Conservation (phyloP, 768 basidiomycete genomes). For the Suillus tomentosus region DNA sequence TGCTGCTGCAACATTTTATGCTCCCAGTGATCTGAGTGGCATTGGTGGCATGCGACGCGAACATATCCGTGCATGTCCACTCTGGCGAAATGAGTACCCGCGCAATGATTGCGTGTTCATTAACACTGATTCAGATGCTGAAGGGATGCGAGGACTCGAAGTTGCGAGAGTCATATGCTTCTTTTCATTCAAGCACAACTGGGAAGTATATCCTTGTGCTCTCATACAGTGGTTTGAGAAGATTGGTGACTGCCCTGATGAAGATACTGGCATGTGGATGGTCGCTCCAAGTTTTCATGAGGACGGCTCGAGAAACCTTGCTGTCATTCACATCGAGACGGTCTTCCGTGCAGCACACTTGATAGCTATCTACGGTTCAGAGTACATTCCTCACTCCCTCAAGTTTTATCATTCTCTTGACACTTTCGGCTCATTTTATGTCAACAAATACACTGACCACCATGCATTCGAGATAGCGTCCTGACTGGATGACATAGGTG, state of each 20-base stretch:
- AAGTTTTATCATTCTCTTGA: constrained; percentile 3
- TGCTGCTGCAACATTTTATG: background rate
- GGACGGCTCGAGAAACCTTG: background rate
- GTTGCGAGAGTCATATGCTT: constrained; percentile 18
- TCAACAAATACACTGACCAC: background rate
- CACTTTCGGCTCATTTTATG: background rate
- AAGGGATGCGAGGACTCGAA: constrained; percentile 20
- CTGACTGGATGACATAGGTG: background rate
- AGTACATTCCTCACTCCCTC: constrained; percentile 1
- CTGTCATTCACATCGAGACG: constrained; percentile 12
- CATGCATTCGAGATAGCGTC: background rate
- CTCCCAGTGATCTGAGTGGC: background rate
- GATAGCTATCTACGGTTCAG: constrained; percentile 6
- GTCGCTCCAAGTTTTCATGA: background rate
- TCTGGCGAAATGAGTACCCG: constrained; percentile 15
- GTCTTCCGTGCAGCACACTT: constrained; percentile 11
- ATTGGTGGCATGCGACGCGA: constrained; percentile 19
- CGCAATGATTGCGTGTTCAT: constrained; percentile 10
- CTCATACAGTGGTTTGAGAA: constrained; percentile 25
- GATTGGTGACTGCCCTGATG: constrained; percentile 18
- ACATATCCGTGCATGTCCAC: constrained; percentile 23
- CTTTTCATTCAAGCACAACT: constrained; percentile 16
- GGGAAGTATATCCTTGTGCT: constrained; percentile 17
- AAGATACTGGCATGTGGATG: constrained; percentile 21
- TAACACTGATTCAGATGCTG: constrained; percentile 12